Evolutionary conservation across 2,329 filamentous ascomycete genomes (phyloP).

Genomic region (Phyllosticta citribraziliensis): DNA sequence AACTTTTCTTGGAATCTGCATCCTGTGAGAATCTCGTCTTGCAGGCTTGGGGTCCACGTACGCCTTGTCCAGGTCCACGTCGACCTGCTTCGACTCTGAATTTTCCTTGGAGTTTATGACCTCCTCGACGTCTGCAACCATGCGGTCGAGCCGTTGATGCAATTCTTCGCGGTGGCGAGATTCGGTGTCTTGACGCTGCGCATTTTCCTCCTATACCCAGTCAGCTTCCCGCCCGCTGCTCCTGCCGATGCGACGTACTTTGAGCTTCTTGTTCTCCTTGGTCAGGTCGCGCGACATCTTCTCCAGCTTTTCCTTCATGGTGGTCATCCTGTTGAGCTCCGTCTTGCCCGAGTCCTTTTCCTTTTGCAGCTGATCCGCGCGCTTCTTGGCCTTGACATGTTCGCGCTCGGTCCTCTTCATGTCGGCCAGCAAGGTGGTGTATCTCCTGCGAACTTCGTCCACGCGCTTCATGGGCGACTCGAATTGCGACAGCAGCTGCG

Average conservation of each 20-base stretch:
- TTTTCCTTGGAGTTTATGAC: conserved; percentile 81
- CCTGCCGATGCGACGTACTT: conserved; percentile 48
- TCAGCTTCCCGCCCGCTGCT: not conserved
- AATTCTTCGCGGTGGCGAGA: conserved; percentile 73
- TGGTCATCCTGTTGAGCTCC: conserved; percentile 81
- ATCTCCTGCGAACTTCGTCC: conserved; percentile 81
- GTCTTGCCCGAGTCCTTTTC: conserved; percentile 85
- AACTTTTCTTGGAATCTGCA: conserved; percentile 61
- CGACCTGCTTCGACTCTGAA: conserved; percentile 56
- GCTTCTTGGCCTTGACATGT: conserved; percentile 91
- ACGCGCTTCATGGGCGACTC: conserved; percentile 89
- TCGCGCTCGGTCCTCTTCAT: conserved; percentile 95
- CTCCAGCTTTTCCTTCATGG: conserved; percentile 91
- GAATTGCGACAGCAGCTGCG: conserved; percentile 73
- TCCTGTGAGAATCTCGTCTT: not conserved
- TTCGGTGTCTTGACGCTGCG: conserved; percentile 74
- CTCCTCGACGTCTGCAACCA: conserved; percentile 77
- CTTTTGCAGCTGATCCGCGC: conserved; percentile 87
- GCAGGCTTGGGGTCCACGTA: conserved; percentile 37
- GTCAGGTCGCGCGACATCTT: conserved; percentile 92
- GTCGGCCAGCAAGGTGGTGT: conserved; percentile 80
- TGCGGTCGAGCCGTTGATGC: conserved; percentile 71
- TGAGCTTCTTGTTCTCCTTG: conserved; percentile 95
- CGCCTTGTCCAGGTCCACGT: conserved; percentile 85
- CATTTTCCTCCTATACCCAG: conserved; percentile 64